Evolutionary conservation across 2,329 filamentous ascomycete genomes (phyloP).

Genomic region (Cyphellophora attinorum): DNA sequence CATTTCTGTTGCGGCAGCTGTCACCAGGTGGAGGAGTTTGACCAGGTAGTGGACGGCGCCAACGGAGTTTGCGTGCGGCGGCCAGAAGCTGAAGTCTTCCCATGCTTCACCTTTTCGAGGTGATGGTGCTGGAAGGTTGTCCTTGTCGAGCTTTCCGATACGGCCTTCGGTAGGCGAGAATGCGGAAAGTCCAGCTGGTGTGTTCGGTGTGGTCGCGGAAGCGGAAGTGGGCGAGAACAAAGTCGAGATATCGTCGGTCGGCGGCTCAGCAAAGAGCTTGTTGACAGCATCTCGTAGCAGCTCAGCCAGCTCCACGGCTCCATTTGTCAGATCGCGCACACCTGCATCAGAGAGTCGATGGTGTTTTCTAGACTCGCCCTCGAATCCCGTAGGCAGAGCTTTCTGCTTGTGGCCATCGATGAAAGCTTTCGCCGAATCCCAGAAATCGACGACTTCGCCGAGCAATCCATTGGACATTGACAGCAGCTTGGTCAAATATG

Average conservation of each 20-base stretch:
- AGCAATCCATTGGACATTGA: conserved; percentile 68
- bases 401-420: conserved; percentile 77
- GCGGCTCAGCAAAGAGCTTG: conserved; percentile 76
- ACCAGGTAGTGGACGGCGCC: conserved; percentile 86
- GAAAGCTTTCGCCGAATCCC: conserved; percentile 85
- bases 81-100: conserved; percentile 96
- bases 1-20: conserved; percentile 80
- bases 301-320: conserved; percentile 71
- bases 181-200: conserved; percentile 52
- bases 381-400: conserved; percentile 67
- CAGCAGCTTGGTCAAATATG: conserved; percentile 64
- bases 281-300: conserved; percentile 71
- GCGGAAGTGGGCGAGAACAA: conserved; percentile 69
- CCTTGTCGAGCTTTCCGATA: conserved; percentile 65
- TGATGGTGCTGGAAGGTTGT: conserved; percentile 65
- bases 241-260: conserved; percentile 80
- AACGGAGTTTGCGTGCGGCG: conserved; percentile 81
- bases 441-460: conserved; percentile 85
- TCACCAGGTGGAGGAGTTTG: conserved; percentile 70
- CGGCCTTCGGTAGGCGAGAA: conserved; percentile 57
- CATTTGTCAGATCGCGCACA: conserved; percentile 62
- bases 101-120: conserved; percentile 73
- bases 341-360: conserved; percentile 68
- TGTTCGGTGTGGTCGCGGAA: conserved; percentile 29
- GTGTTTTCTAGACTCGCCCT: conserved; percentile 70